Percentiles rank a stretch among this genome's conserved stretches.
phyloP scores from a whole-genome alignment of 225 moss, liverwort and hornwort genomes.

The Polytrichum commune region DNA sequence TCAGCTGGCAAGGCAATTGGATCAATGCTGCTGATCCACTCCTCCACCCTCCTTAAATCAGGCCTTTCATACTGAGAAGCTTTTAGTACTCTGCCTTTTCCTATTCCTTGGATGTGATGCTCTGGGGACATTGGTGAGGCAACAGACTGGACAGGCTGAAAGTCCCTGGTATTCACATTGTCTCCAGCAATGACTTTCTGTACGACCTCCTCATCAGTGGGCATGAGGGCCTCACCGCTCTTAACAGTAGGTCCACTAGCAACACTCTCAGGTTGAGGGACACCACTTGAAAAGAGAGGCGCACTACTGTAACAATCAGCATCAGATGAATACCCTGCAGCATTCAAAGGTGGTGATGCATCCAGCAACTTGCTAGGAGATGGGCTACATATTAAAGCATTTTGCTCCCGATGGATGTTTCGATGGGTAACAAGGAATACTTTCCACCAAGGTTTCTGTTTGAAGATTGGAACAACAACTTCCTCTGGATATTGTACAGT shows the following conservation, averaged over 20 bases:
- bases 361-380: slow-evolving; percentile 22
- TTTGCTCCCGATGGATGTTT: slow-evolving; percentile 29
- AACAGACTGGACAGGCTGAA: slow-evolving; percentile 16
- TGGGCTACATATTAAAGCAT: slow-evolving; percentile 16
- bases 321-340: slow-evolving; percentile 47
- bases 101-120: not conserved
- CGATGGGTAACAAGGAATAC: slow-evolving; percentile 41
- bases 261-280: slow-evolving; percentile 33
- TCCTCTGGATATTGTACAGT: slow-evolving; percentile 25
- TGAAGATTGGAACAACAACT: slow-evolving; percentile 11
- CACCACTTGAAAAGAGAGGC: slow-evolving; percentile 22
- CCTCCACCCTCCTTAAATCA: slow-evolving; percentile 66
- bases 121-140: slow-evolving; percentile 1
- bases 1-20: slow-evolving; percentile 32
- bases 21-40: slow-evolving; percentile 78
- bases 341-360: slow-evolving; percentile 19
- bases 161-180: slow-evolving; percentile 2
- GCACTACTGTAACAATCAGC: slow-evolving; percentile 33
- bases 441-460: slow-evolving; percentile 57
- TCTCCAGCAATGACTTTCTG: slow-evolving; percentile 6
- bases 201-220: slow-evolving; percentile 18
- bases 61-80: slow-evolving; percentile 23
- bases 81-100: slow-evolving; percentile 12
- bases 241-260: slow-evolving; percentile 21
- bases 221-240: slow-evolving; percentile 21